Evolutionary conservation across 169 alveolate genomes (phyloP).

Genomic region (Plasmodium cynomolgi): DNA sequence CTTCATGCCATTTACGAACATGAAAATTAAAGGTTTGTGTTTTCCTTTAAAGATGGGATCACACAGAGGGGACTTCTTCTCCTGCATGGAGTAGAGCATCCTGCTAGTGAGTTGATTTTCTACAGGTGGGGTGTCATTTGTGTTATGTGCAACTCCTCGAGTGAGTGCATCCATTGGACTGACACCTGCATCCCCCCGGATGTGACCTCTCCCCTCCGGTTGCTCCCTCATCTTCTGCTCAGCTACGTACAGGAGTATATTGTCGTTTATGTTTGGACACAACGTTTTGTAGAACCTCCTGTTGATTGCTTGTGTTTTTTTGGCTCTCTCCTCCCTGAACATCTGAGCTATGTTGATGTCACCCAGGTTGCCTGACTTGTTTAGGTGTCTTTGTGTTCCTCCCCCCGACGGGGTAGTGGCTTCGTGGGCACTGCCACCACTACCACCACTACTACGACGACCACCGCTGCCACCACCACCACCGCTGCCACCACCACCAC

Average conservation of each 20-base stretch:
- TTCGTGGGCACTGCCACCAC: not conserved
- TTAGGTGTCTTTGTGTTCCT: not conserved
- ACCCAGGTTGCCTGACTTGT: not conserved
- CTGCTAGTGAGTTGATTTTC: not conserved
- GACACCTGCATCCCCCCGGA: not conserved
- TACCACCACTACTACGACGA: too few species aligned
- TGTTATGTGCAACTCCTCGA: not conserved
- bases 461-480: too few species aligned
- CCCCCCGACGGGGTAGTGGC: not conserved
- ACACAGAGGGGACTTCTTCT: conserved; percentile 64
- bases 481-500: too few species aligned
- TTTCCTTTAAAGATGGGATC: conserved; percentile 65
- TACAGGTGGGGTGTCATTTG: not conserved
- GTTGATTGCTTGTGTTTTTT: not conserved
- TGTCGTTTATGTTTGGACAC: conserved; percentile 37
- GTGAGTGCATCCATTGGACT: not conserved
- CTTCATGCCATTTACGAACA: conserved; percentile 46
- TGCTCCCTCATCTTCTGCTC: conserved; percentile 41
- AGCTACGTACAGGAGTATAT: conserved; percentile 41
- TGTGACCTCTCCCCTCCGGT: not conserved
- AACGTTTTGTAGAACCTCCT: conserved; percentile 26
- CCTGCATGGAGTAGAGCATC: conserved; percentile 3
- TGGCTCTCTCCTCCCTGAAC: conserved; percentile 7
- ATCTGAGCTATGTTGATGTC: conserved; percentile 12
- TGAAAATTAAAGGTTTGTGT: conserved; percentile 69